Evolutionary conservation across 192 early-diverging fungal species (phyloP), one percentile per base, ranked within the genome.

Genomic region (Jimgerdemannia lactiflua): DNA sequence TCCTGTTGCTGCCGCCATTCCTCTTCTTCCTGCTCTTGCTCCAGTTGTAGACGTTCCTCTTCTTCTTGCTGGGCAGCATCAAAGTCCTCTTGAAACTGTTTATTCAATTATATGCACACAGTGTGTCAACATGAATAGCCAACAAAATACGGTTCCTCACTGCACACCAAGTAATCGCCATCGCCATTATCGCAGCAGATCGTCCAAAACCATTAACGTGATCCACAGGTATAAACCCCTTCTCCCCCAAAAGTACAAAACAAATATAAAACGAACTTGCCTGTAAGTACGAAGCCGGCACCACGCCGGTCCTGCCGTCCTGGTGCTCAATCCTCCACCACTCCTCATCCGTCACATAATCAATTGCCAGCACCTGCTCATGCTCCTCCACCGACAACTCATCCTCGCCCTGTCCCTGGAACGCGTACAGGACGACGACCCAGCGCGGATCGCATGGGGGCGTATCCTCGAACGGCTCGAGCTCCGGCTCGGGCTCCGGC

Each of bases 341-440:
- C 64, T 97, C 96, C 4, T 90, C 84, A 43, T 88, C 89, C 69
- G 93, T 92, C 9, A 90, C 90, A 73, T 89, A 86, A 83, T 98
- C 96, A 4, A 95, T 78, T 18, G 98, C 91, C 74, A 95, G 78
- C 54, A 99, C 81, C 41, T 92, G 86, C 69, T 97, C 95, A 71
- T 94, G 91, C 75, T 95, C 96, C 0, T 78, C 73, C 17, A 99
- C 95, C 6, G 86, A 82, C n/a, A 99, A 80, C 84, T 99, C 97
- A 72, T 96, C 97, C 3, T 89, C 89, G 66, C 92, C 92, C 42
- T 91, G 86, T 14, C 94, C 91, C 19, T 91, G 80, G 83, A 98
- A 99, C 69, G 92, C 91, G 71, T 95, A 98, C 65, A 99, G 64
- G 18, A 87, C 83, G 20, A 88, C 67, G n/a, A 74, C 81, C 76